A percentile compares a stretch with the other conserved stretches of the same genome.
Conservation (phyloP, 345 rosid genomes). For the Gossypium sturtianum region DNA sequence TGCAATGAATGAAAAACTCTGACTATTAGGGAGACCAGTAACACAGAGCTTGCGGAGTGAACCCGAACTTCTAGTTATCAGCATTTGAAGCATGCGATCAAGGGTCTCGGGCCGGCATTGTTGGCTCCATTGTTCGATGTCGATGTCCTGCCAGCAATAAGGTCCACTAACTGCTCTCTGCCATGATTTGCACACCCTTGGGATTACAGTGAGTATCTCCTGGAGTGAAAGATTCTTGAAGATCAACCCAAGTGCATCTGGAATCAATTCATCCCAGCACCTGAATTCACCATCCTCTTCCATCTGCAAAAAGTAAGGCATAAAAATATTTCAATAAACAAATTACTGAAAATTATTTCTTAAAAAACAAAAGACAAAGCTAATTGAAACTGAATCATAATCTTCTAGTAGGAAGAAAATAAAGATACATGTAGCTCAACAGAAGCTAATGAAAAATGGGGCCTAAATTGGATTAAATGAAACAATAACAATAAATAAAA, state of each 20-base stretch:
- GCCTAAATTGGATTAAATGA: background rate
- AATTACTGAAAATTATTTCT: background rate
- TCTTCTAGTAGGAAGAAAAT: background rate
- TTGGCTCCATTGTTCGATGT: conserved; percentile 30
- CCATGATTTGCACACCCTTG: conserved; percentile 31
- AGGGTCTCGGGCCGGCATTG: conserved; percentile 15
- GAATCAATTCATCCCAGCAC: conserved; percentile 27
- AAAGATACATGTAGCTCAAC: background rate
- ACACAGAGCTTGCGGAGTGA: conserved; percentile 25
- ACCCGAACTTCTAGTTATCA: conserved; percentile 24
- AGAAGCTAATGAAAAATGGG: background rate
- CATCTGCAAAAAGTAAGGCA: conserved; percentile 5
- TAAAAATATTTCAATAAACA: background rate
- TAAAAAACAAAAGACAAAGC: background rate
- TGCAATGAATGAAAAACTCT: conserved; percentile 23
- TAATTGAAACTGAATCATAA: background rate
- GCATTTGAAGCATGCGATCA: conserved; percentile 23
- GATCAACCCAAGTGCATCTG: conserved; percentile 26
- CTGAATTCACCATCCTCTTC: conserved; percentile 14
- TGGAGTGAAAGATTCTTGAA: conserved; percentile 21
- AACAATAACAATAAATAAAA: background rate
- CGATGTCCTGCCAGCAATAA: conserved; percentile 32
- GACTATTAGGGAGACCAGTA: conserved; percentile 14
- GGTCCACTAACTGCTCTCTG: conserved; percentile 18
- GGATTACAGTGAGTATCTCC: conserved; percentile 21